Percentiles rank a stretch among this genome's conserved stretches.
Evolutionary conservation across 768 basidiomycete genomes (phyloP).

Genomic region (Lactarius pseudohatsudake): DNA sequence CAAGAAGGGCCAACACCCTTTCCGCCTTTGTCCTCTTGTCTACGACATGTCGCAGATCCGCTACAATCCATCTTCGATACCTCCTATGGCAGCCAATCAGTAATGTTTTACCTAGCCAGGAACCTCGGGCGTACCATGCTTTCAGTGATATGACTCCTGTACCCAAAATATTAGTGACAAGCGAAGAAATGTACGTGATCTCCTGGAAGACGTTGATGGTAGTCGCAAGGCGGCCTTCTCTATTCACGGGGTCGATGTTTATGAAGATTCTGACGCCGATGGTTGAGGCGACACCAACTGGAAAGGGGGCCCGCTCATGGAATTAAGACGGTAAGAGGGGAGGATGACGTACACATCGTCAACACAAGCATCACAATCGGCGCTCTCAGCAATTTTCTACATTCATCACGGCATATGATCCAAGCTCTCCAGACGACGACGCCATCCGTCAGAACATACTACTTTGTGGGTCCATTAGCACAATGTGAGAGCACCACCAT

Average conservation of each 20-base stretch:
- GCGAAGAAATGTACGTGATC: not conserved
- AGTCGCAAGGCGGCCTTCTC: not conserved
- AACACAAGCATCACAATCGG: slow-evolving; percentile 1
- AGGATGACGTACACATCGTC: not conserved
- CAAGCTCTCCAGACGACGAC: slow-evolving; percentile 6
- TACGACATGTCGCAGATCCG: not conserved
- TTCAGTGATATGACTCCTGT: not conserved
- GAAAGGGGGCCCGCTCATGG: not conserved
- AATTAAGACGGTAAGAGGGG: too few relatives aligned
- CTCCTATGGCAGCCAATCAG: not conserved
- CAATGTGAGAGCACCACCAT: not conserved
- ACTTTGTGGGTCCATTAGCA: not conserved
- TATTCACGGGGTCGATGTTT: not conserved
- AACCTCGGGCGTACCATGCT: not conserved
- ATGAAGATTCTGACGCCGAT: not conserved
- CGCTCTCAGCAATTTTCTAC: not conserved
- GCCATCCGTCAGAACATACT: not conserved
- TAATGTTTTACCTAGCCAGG: not conserved
- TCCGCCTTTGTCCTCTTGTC: not conserved
- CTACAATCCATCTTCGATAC: not conserved
- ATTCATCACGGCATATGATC: slow-evolving; percentile 4
- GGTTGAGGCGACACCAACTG: not conserved
- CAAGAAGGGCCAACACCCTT: too few relatives aligned
- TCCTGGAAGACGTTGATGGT: not conserved
- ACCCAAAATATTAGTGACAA: not conserved